Percentiles rank a stretch among this genome's conserved stretches.
phyloP scores from a whole-genome alignment of 2,329 filamentous ascomycete genomes.

The Emergomyces orientalis region DNA sequence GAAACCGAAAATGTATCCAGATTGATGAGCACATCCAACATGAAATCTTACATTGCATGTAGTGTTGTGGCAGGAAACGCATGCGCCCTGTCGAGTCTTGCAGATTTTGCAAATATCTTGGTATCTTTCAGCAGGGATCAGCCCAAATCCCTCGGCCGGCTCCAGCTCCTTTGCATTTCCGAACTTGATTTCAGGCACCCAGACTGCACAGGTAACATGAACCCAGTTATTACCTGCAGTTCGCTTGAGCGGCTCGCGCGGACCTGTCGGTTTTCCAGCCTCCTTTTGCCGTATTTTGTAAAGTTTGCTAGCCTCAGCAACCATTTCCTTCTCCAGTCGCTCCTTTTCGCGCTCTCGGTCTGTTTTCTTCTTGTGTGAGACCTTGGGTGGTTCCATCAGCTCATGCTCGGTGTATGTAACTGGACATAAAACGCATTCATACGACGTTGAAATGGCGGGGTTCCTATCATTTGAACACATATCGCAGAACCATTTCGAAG shows the following conservation, averaged over 20 bases:
- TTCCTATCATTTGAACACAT: constrained; percentile 93
- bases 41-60: constrained; percentile 55
- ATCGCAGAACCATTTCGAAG: constrained; percentile 85
- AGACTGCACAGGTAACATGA: constrained; percentile 85
- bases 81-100: constrained; percentile 65
- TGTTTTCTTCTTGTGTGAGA: constrained; percentile 76
- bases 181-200: constrained; percentile 88
- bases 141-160: constrained; percentile 80
- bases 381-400: constrained; percentile 71
- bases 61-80: constrained; percentile 64
- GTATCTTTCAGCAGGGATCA: constrained; percentile 63
- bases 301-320: constrained; percentile 66
- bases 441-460: constrained; percentile 84
- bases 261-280: constrained; percentile 69
- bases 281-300: constrained; percentile 78
- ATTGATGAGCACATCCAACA: constrained; percentile 79
- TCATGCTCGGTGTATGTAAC: constrained; percentile 73
- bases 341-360: constrained; percentile 89
- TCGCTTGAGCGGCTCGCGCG: constrained; percentile 83
- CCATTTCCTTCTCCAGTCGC: constrained; percentile 71
- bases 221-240: constrained; percentile 98
- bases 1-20: constrained; percentile 76
- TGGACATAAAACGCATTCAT: constrained; percentile 87
- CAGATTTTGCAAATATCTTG: constrained; percentile 77
- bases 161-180: constrained; percentile 73